Conservation (phyloP, 495 filamentous ascomycete species). For the Cercophora scortea region DNA sequence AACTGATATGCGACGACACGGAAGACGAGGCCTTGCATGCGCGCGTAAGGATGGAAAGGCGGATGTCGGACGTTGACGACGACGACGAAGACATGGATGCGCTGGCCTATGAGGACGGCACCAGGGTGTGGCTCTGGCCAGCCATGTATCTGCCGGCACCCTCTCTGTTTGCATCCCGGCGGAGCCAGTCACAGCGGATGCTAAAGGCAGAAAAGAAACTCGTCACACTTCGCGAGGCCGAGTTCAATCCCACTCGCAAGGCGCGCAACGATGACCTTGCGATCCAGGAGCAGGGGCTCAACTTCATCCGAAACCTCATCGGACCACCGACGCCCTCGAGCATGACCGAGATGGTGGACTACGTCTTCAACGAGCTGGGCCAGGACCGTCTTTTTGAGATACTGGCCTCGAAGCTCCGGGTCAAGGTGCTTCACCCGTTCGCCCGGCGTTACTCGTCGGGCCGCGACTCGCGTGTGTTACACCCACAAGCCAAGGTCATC, state of each 20-base stretch:
- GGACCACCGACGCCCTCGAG: slow-evolving; percentile 24
- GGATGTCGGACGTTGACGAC: slow-evolving; percentile 32
- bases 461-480: slow-evolving; percentile 22
- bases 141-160: slow-evolving; percentile 3
- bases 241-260: slow-evolving; percentile 48
- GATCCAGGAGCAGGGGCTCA: slow-evolving; percentile 84
- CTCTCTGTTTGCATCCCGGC: background rate
- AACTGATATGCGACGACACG: slow-evolving; percentile 56
- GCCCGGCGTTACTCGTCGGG: slow-evolving; percentile 19
- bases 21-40: slow-evolving; percentile 40
- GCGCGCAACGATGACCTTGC: slow-evolving; percentile 70
- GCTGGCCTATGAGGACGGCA: slow-evolving; percentile 26
- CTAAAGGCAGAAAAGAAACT: slow-evolving; percentile 43
- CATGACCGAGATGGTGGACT: slow-evolving; percentile 69
- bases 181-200: slow-evolving; percentile 16
- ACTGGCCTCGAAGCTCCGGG: slow-evolving; percentile 61
- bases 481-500: slow-evolving; percentile 65
- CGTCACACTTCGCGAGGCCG: slow-evolving; percentile 44
- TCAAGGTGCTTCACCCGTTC: slow-evolving; percentile 42
- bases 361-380: slow-evolving; percentile 68
- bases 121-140: slow-evolving; percentile 17
- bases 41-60: slow-evolving; percentile 24
- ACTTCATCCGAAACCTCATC: slow-evolving; percentile 84
- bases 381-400: slow-evolving; percentile 69
- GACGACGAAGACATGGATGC: slow-evolving; percentile 60